A percentile compares a stretch with the other conserved stretches of the same genome.
Conservation (phyloP, 164 flowering plant genomes). For the Stephania yunnanensis region DNA sequence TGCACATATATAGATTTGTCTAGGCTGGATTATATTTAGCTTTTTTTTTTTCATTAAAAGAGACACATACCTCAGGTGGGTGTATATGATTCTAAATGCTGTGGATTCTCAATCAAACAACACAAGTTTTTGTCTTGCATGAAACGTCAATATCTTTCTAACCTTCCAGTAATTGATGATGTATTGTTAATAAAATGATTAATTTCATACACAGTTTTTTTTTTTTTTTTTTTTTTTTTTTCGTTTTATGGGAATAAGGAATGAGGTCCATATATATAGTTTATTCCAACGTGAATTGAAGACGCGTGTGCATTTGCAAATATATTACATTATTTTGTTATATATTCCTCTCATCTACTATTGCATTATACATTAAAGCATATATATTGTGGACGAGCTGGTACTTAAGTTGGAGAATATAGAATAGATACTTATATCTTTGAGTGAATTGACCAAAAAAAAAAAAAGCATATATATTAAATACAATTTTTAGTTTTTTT, state of each 20-base stretch:
- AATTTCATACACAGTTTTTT: slow-evolving; percentile 5
- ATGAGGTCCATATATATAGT: slow-evolving; percentile 31
- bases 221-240: neutral
- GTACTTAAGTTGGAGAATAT: slow-evolving; percentile 3
- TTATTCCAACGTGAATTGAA: slow-evolving; percentile 31
- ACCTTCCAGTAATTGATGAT: slow-evolving; percentile 4
- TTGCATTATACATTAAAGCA: neutral
- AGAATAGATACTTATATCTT: slow-evolving; percentile 18
- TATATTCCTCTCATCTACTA: slow-evolving; percentile 2
- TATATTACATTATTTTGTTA: slow-evolving; percentile 11
- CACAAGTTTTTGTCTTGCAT: slow-evolving; percentile 14
- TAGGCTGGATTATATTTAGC: neutral
- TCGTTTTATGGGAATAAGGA: slow-evolving; percentile 25
- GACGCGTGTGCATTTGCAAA: slow-evolving; percentile 4
- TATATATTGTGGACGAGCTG: slow-evolving; percentile 1
- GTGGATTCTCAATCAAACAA: slow-evolving; percentile 23
- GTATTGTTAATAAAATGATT: slow-evolving; percentile 9
- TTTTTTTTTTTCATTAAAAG: slow-evolving; percentile 2
- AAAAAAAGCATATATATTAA: neutral
- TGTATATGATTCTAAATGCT: slow-evolving; percentile 27
- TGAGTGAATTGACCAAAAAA: neutral
- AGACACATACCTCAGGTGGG: slow-evolving; percentile 16
- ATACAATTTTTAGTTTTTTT: neutral
- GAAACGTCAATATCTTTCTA: slow-evolving; percentile 23
- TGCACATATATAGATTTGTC: slow-evolving; percentile 10